A percentile compares a stretch with the other conserved stretches of the same genome.
Conservation (phyloP, 2,329 filamentous ascomycete genomes). For the Xylaria digitata region DNA sequence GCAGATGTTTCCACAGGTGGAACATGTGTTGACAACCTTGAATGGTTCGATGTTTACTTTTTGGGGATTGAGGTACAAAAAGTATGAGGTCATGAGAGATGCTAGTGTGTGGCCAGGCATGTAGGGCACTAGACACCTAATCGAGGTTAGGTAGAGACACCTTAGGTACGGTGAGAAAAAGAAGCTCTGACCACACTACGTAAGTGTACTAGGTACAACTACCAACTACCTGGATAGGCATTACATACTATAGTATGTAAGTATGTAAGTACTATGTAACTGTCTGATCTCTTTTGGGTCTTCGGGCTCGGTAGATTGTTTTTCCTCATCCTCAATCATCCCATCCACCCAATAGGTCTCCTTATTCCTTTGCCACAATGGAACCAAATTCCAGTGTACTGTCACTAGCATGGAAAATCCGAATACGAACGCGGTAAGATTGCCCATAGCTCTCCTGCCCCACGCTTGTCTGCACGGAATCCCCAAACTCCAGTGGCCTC, state of each 20-base stretch:
- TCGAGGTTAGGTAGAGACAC: too few species aligned
- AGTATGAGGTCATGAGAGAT: constrained; percentile 45
- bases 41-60: constrained; percentile 44
- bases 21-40: constrained; percentile 40
- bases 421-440: constrained; percentile 40
- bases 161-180: constrained; percentile 10
- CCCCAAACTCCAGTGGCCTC: constrained; percentile 47
- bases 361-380: constrained; percentile 11
- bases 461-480: constrained; percentile 39
- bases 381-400: constrained; percentile 3
- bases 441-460: constrained; percentile 14
- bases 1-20: constrained; percentile 40
- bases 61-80: background rate
- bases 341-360: background rate
- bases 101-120: background rate
- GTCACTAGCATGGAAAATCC: constrained; percentile 20
- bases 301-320: constrained; percentile 13
- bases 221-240: too few species aligned
- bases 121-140: too few species aligned
- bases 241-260: too few species aligned
- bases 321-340: constrained; percentile 14
- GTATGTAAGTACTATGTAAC: background rate
- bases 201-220: too few species aligned
- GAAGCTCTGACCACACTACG: constrained; percentile 28
- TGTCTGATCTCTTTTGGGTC: too few species aligned